Evolutionary conservation across 2,329 filamentous ascomycete species (phyloP).

Genomic region (Stemphylium beticola): DNA sequence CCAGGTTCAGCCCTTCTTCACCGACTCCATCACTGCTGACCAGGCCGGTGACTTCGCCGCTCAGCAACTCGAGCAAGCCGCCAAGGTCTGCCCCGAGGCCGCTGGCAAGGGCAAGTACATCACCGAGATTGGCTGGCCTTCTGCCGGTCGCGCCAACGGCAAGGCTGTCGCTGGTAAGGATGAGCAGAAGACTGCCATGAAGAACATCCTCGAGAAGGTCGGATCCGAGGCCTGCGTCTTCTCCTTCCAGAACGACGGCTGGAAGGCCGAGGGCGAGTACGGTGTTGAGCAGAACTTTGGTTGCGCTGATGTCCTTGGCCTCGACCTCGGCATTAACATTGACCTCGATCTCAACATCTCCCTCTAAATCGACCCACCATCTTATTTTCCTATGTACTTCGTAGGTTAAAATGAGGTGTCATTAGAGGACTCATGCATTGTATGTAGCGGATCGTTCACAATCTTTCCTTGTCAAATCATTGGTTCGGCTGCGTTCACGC

Average conservation of each 20-base stretch:
- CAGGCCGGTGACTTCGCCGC: conserved; percentile 78
- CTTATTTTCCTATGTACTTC: too few species aligned
- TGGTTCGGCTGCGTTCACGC: conserved; percentile 11
- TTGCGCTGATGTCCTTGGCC: conserved; percentile 61
- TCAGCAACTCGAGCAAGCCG: conserved; percentile 73
- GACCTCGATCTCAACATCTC: not conserved
- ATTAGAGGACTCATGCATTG: not conserved
- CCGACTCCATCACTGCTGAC: conserved; percentile 66
- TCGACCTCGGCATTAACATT: conserved; percentile 5
- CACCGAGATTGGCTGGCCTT: conserved; percentile 92
- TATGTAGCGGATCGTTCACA: conserved; percentile 4
- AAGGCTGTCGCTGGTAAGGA: conserved; percentile 68
- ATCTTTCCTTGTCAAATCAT: not conserved
- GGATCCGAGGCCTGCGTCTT: conserved; percentile 80
- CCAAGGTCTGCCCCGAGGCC: conserved; percentile 68
- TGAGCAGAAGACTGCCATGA: conserved; percentile 76
- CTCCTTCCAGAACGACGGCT: conserved; percentile 77
- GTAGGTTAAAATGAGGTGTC: not conserved
- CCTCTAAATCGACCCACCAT: too few species aligned
- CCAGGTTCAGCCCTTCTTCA: conserved; percentile 97
- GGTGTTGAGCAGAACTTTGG: conserved; percentile 84
- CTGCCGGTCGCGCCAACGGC: conserved; percentile 71
- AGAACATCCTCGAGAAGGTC: conserved; percentile 68
- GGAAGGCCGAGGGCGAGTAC: conserved; percentile 76
- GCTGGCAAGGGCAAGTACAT: conserved; percentile 72